These are phyloP conservation scores for Acanthamoeba royreba DNA, from an alignment of 208 protist species.

Conservation along the genomic window DNA sequence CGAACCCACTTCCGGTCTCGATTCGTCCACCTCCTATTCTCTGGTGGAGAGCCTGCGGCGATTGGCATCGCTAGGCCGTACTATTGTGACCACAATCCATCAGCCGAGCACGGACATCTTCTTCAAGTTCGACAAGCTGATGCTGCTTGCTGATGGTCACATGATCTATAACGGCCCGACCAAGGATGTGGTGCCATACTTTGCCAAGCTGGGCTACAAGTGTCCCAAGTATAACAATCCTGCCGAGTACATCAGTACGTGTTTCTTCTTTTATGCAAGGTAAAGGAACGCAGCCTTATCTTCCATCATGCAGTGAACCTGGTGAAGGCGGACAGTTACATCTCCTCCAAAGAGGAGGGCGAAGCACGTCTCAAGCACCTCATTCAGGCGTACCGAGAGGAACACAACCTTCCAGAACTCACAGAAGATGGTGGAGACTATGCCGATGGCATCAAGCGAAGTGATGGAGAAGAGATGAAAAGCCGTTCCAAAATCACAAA, in stretches of 20 bases:
- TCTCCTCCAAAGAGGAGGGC: background rate
- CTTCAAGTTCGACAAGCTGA: slow-evolving; percentile 49
- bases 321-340: background rate
- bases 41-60: background rate
- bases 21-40: background rate
- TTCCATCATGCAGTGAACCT: too few species aligned
- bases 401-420: background rate
- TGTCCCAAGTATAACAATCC: slow-evolving; percentile 41
- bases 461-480: background rate
- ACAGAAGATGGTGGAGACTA: background rate
- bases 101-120: slow-evolving; percentile 86
- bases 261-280: background rate
- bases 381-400: background rate
- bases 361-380: background rate
- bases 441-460: too few species aligned
- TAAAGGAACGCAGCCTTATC: too few species aligned
- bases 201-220: background rate
- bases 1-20: slow-evolving; percentile 54
- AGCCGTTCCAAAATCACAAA: too few species aligned
- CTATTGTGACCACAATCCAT: slow-evolving; percentile 88
- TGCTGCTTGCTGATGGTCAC: slow-evolving; percentile 39
- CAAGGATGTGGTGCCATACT: background rate
- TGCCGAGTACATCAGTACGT: slow-evolving; percentile 48
- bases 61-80: background rate
- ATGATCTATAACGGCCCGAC: background rate